A percentile compares a stretch with the other conserved stretches of the same genome.
phyloP scores from a whole-genome alignment of 2,329 filamentous ascomycete species.

The Talaromyces sp. region DNA sequence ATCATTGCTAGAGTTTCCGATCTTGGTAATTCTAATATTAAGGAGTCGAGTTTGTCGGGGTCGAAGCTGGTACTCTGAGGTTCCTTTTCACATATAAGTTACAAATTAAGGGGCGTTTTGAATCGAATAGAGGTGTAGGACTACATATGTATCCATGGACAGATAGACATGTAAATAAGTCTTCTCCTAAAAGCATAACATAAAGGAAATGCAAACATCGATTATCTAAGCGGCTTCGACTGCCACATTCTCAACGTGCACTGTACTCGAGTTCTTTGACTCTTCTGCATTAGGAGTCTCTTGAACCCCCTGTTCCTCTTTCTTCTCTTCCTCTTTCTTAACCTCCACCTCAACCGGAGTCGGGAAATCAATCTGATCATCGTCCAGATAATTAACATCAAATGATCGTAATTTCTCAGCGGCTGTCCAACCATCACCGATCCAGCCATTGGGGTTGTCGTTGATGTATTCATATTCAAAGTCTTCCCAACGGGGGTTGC shows the following conservation, averaged over 20 bases:
- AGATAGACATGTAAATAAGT: background rate
- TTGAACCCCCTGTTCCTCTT: background rate
- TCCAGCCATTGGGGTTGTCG: slow-evolving; percentile 23
- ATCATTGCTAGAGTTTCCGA: background rate
- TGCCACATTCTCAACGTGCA: background rate
- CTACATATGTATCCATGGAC: background rate
- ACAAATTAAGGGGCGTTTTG: background rate
- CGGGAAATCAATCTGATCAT: slow-evolving; percentile 38
- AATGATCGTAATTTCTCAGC: slow-evolving; percentile 30
- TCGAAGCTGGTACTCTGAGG: background rate
- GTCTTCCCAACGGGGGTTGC: slow-evolving; percentile 23
- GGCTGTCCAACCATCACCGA: slow-evolving; percentile 24
- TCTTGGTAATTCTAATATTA: too few species aligned
- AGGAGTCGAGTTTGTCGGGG: background rate
- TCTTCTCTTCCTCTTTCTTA: background rate
- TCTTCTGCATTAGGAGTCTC: background rate
- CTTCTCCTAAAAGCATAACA: background rate
- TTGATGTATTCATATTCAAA: slow-evolving; percentile 25
- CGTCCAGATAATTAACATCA: slow-evolving; percentile 37
- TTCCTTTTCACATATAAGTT: background rate
- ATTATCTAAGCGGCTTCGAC: background rate
- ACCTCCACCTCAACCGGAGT: slow-evolving; percentile 9
- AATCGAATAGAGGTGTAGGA: background rate
- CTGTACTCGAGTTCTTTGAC: background rate
- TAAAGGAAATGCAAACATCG: background rate